Evolutionary conservation across 2,329 filamentous ascomycete genomes (phyloP).

Genomic region (Aspergillus luchuensis): DNA sequence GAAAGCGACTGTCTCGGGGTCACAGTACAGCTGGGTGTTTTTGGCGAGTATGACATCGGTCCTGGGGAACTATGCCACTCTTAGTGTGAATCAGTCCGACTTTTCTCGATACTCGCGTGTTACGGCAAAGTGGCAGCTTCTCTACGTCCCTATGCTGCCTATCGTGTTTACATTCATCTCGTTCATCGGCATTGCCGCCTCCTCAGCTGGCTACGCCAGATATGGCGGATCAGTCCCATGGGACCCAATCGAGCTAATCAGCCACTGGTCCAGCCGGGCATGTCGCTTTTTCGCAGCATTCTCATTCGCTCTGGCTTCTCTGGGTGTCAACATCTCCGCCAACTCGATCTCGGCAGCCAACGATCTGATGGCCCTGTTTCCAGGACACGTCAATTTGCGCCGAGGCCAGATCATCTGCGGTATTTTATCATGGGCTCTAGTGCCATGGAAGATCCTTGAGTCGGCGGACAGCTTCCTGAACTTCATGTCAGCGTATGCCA

Average conservation of each 20-base stretch:
- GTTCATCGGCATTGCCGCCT: slow-evolving; percentile 50
- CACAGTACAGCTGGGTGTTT: slow-evolving; percentile 57
- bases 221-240: slow-evolving; percentile 44
- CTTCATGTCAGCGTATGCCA: slow-evolving; percentile 67
- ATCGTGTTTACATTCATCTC: slow-evolving; percentile 57
- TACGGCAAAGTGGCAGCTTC: slow-evolving; percentile 51
- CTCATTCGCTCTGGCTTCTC: slow-evolving; percentile 57
- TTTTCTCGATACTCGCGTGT: slow-evolving; percentile 57
- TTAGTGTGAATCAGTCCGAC: slow-evolving; percentile 59
- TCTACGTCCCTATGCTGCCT: slow-evolving; percentile 55
- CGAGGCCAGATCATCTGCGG: slow-evolving; percentile 60
- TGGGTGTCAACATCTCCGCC: slow-evolving; percentile 60
- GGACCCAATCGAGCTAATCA: slow-evolving; percentile 47
- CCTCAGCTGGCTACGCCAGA: slow-evolving; percentile 43
- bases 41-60: slow-evolving; percentile 53
- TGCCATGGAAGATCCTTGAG: slow-evolving; percentile 67
- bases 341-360: slow-evolving; percentile 55
- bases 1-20: slow-evolving; percentile 50
- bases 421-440: slow-evolving; percentile 60
- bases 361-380: slow-evolving; percentile 58
- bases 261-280: slow-evolving; percentile 42
- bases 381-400: slow-evolving; percentile 58
- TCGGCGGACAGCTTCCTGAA: slow-evolving; percentile 61
- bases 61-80: slow-evolving; percentile 54
- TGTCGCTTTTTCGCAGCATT: slow-evolving; percentile 55